phyloP scores from a whole-genome alignment of 805 yeast species.

The Kodamaea jinghongensis region DNA sequence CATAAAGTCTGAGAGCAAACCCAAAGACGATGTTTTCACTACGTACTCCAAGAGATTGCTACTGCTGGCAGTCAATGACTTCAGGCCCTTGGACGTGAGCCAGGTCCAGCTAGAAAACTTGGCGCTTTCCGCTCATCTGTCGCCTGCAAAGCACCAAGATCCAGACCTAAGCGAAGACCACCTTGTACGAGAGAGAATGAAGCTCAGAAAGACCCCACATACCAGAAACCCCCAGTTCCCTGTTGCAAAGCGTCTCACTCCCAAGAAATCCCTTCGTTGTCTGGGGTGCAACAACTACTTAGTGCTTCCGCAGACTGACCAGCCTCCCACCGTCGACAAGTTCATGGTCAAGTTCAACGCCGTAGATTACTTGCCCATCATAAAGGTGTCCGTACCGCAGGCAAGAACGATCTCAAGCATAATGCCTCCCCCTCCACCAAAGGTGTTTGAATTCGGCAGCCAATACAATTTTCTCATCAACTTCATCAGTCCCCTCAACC shows the following conservation, averaged over 20 bases:
- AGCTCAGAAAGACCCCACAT: not conserved
- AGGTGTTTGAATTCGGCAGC: conserved; percentile 11
- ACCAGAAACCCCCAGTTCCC: not conserved
- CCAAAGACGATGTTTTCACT: not conserved
- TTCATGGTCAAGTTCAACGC: conserved; percentile 31
- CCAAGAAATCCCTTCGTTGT: conserved; percentile 28
- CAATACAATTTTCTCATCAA: conserved; percentile 24
- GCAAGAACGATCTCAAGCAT: conserved; percentile 6
- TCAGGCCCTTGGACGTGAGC: conserved; percentile 4
- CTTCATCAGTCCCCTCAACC: conserved; percentile 30
- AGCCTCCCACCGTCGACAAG: conserved; percentile 22
- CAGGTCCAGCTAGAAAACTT: conserved; percentile 9
- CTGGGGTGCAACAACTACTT: conserved; percentile 26
- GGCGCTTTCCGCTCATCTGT: conserved; percentile 7
- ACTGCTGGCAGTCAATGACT: conserved; percentile 24
- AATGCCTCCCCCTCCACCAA: conserved; percentile 8
- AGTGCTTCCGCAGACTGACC: conserved; percentile 25
- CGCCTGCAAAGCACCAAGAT: too few species aligned
- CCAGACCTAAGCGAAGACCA: not conserved
- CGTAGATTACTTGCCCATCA: conserved; percentile 31
- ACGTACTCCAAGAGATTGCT: conserved; percentile 15
- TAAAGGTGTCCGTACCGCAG: conserved; percentile 19
- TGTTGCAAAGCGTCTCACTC: conserved; percentile 15
- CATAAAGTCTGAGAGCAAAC: conserved; percentile 14
- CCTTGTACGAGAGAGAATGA: not conserved